These are phyloP conservation scores for Chenopodium berlandieri DNA, from an alignment of 148 eudicot genomes.

Conservation along the genomic window DNA sequence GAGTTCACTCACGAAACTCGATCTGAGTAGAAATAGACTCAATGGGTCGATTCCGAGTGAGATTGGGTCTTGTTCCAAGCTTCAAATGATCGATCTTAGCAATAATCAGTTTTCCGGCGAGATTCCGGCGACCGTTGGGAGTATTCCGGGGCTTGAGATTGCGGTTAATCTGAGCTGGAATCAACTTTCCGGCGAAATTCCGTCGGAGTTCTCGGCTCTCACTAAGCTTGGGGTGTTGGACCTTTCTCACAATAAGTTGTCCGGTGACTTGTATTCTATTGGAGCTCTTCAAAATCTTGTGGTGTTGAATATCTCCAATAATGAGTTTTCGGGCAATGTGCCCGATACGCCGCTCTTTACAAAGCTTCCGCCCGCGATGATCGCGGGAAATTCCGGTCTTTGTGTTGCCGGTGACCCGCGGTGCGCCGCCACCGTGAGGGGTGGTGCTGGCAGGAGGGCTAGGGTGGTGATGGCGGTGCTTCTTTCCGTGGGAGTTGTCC, in stretches of 20 bases:
- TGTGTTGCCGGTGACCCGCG: slow-evolving; percentile 42
- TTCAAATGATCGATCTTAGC: slow-evolving; percentile 80
- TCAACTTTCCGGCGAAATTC: slow-evolving; percentile 68
- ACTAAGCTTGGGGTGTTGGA: slow-evolving; percentile 78
- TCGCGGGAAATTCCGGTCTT: slow-evolving; percentile 54
- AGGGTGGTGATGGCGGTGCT: slow-evolving; percentile 72
- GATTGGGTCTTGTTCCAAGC: slow-evolving; percentile 71
- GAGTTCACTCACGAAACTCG: slow-evolving; percentile 73
- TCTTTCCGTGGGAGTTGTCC: slow-evolving; percentile 52
- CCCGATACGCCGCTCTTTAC: slow-evolving; percentile 69
- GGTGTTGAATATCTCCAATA: slow-evolving; percentile 66
- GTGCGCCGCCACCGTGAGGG: slow-evolving; percentile 28
- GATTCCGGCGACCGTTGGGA: slow-evolving; percentile 71
- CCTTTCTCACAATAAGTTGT: slow-evolving; percentile 63
- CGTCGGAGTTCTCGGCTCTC: slow-evolving; percentile 55
- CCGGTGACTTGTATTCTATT: slow-evolving; percentile 59
- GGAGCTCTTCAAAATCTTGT: slow-evolving; percentile 68
- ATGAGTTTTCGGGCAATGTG: slow-evolving; percentile 62
- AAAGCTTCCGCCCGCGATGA: slow-evolving; percentile 57
- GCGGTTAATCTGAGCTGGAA: slow-evolving; percentile 84
- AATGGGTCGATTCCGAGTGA: slow-evolving; percentile 64
- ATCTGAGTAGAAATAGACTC: slow-evolving; percentile 51
- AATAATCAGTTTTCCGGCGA: slow-evolving; percentile 55
- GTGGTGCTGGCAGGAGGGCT: slow-evolving; percentile 34
- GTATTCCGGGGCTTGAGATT: slow-evolving; percentile 75